phyloP scores from a whole-genome alignment of 2,329 filamentous ascomycete genomes.

The Dactylellina leptospora region DNA sequence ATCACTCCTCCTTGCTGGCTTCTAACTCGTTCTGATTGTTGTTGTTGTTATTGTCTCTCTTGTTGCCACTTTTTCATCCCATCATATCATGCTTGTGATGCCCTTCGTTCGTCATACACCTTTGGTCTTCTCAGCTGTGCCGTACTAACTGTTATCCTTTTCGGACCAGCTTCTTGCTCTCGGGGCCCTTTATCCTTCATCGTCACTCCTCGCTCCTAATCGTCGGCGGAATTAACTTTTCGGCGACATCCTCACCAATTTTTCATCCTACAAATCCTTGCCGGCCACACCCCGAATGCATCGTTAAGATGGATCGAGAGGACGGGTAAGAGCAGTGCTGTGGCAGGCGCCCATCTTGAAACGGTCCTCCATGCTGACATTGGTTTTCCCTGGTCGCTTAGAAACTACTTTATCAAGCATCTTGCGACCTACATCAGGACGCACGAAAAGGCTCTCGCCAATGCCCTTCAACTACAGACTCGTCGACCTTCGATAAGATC shows the following conservation, averaged over 20 bases:
- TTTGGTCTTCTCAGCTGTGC: conserved; percentile 14
- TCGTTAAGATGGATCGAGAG: conserved; percentile 52
- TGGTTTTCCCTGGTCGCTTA: conserved; percentile 4
- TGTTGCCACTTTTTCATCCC: neutral
- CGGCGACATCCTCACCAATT: conserved; percentile 15
- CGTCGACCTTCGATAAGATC: conserved; percentile 31
- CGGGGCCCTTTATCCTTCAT: conserved; percentile 11
- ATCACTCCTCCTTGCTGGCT: conserved; percentile 31
- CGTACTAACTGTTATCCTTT: neutral
- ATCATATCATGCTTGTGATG: neutral
- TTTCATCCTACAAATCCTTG: conserved; percentile 3
- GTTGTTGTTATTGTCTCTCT: conserved; percentile 8
- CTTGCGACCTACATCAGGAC: conserved; percentile 94
- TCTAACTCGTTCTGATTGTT: too few relatives aligned
- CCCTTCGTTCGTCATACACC: conserved; percentile 6
- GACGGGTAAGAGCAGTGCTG: conserved; percentile 29
- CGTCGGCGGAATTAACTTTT: conserved; percentile 52
- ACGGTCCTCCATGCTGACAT: neutral
- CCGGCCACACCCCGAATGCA: conserved; percentile 40
- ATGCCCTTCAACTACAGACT: conserved; percentile 82
- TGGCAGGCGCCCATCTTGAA: neutral
- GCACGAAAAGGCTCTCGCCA: conserved; percentile 95
- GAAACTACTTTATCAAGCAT: conserved; percentile 79
- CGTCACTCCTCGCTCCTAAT: conserved; percentile 11
- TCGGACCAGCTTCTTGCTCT: neutral